Base-by-base conservation (phyloP, 495 filamentous ascomycete genomes). In the Tuber aestivum region DNA sequence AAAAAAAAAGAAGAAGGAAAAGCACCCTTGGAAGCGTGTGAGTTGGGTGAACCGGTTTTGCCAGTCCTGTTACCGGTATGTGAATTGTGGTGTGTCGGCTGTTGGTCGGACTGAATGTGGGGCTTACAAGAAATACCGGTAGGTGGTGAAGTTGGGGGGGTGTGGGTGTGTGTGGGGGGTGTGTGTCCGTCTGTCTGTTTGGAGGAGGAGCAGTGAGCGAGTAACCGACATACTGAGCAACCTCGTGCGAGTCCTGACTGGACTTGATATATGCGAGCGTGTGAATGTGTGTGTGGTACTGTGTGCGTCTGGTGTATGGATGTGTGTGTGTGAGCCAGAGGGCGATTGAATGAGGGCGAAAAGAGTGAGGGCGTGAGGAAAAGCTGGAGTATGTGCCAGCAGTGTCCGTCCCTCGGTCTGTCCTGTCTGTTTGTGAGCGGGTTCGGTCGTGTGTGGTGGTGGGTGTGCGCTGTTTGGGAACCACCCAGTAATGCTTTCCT, bases 91-190 rank as follows among this genome's bases (percentile, higher is more conserved):
- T 65, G 56, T 14, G 56, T 65, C 56, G 56, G 56, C 56, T 65
- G 56, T 65, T 65, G 32, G 27, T 35, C 27, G 27, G 27, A 65
- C 35, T 65, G 56, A 65, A 65, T 35, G 56, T 65, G 56, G 56
- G 56, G 56, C 56, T 65, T 65, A 65, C 56, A 27, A 65, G 56
- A 27, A 65, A 65, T 65, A n/a, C n/a, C n/a, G n/a, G n/a, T n/a
- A 65, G 27, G 56, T 61, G 56, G 56, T 65, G 56, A 65, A 65
- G 56, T 65, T 65, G 35, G 56, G 27, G 32, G 56, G 14, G 27
- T 65, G 27, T 35, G 56, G 32, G 56, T 35, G 56, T 12, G 56
- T 12, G 50, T 65, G 56, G 20, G 21, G 5, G 45, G 45, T 0
- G 56, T 14, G 27, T 65, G 56, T 65, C n/a, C 27, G n/a, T 27